Evolutionary conservation across 768 basidiomycete genomes (phyloP), one percentile per base, ranked within the genome.

Genomic region (Sporobolomyces pararoseus): DNA sequence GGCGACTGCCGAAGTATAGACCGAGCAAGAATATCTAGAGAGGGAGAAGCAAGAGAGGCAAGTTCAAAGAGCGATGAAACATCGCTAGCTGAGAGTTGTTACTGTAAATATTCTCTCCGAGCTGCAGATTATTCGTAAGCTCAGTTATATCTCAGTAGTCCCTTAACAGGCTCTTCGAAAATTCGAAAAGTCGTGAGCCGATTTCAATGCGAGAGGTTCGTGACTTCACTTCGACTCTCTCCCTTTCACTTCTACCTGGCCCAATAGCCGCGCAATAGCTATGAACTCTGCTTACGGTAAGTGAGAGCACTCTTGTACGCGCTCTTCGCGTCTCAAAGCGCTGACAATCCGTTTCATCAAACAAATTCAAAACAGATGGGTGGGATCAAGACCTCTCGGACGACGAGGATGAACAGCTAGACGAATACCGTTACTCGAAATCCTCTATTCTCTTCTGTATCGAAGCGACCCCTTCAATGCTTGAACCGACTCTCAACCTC

Each of bases 381-480:
- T 61, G 59, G 59, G 59, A 61, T 21, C 44, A 49, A 25, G 59
- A 61, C 23, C 46, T 61, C 57, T 55, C 51, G 7, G 63, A 65
- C 46, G 69, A 70, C 31, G 69, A 70, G 10, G 69, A 70, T 19
- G 69, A 70, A 9, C 25, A 65, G 12, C 25, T 51, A 23, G 58
- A 65, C 23, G 58, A 70, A 27, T 59, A 73, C 55, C 37, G 42
- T 21, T 61, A 86, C 60, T 87, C 87, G 73, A 85, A 85, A 69
- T 92, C 97, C 75, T 89, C 92, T 37, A 88, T 95, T 53, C 80
- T 98, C n/a, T 96, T 97, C 81, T 90, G 89, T 78, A 91, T 99
- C 66, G 94, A 99, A 79, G 91, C 90, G 71, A 95, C 94, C 0
- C 82, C 85, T 63, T 90, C 91, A 16, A 97, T 98, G 95, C 87